Percentiles rank a stretch among this genome's conserved stretches.
phyloP scores from a whole-genome alignment of 441 rosid genomes.

The Bruguiera hainesii region DNA sequence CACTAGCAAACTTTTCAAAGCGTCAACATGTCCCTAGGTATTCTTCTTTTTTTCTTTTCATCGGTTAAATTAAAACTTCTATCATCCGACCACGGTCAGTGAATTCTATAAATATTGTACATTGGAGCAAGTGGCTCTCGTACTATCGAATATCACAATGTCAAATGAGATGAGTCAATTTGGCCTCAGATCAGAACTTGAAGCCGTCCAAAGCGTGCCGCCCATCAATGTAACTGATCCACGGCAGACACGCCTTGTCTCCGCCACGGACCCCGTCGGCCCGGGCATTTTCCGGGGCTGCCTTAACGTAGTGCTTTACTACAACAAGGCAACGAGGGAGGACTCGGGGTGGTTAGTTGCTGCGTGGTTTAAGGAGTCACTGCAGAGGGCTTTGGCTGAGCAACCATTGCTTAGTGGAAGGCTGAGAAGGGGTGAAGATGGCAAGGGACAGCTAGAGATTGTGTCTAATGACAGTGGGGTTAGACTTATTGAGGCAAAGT shows the following conservation, averaged over 20 bases:
- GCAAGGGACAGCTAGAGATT: constrained; percentile 46
- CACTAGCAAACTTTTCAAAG: too few species aligned
- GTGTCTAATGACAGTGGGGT: constrained; percentile 68
- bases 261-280: constrained; percentile 26
- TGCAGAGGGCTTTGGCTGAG: constrained; percentile 47
- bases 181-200: constrained; percentile 31
- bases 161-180: not conserved
- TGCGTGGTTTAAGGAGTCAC: constrained; percentile 70
- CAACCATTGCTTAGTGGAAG: constrained; percentile 57
- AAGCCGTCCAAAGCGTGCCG: constrained; percentile 39
- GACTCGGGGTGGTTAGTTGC: constrained; percentile 56
- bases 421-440: constrained; percentile 32
- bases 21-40: too few species aligned
- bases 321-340: constrained; percentile 33
- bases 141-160: constrained; percentile 19
- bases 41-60: too few species aligned
- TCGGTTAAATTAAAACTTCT: too few species aligned
- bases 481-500: constrained; percentile 58
- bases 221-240: constrained; percentile 49
- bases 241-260: constrained; percentile 35
- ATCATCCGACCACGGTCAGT: too few species aligned
- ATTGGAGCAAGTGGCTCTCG: not conserved
- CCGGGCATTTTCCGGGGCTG: constrained; percentile 39
- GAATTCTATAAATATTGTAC: not conserved
- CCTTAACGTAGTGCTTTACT: constrained; percentile 48